Evolutionary conservation across 306 rosid genomes (phyloP).

Genomic region (Astragalus glycyphyllos): DNA sequence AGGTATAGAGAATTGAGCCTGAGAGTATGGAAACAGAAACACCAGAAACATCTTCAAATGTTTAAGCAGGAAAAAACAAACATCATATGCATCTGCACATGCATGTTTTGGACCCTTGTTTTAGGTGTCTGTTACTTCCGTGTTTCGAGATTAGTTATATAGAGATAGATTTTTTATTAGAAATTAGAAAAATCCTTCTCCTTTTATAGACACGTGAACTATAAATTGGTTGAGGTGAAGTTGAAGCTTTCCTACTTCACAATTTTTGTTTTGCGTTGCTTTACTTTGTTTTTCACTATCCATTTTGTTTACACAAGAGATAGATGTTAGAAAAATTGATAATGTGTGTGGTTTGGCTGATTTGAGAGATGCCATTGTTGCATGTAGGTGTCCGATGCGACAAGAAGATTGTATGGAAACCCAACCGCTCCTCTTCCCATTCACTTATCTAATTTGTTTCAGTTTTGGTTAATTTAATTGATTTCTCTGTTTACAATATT

Average conservation of each 20-base stretch:
- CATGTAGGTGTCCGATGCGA: constrained; percentile 51
- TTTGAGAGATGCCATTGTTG: constrained; percentile 13
- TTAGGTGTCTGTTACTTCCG: constrained; percentile 34
- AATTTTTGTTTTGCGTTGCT: not conserved
- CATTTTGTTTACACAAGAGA: not conserved
- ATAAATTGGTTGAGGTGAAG: constrained; percentile 72
- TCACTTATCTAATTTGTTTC: not conserved
- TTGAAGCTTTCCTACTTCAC: constrained; percentile 39
- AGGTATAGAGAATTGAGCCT: constrained; percentile 22
- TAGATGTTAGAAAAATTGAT: constrained; percentile 1
- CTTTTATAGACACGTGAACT: not conserved
- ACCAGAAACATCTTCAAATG: no score
- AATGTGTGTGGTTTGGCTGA: not conserved
- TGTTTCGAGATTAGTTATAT: constrained; percentile 35
- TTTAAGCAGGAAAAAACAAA: no score
- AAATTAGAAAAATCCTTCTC: not conserved
- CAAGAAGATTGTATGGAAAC: constrained; percentile 48
- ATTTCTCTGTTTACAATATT: not conserved
- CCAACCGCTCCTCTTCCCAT: constrained; percentile 2
- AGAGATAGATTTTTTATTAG: not conserved
- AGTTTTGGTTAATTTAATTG: not conserved
- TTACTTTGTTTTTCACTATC: no score
- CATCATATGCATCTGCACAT: no score
- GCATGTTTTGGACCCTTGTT: constrained; percentile 26
- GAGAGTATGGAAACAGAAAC: constrained; percentile 42